Percentiles rank a stretch among this genome's conserved stretches.
Evolutionary conservation across 2,329 filamentous ascomycete genomes (phyloP).

Genomic region (Fusarium compactum): DNA sequence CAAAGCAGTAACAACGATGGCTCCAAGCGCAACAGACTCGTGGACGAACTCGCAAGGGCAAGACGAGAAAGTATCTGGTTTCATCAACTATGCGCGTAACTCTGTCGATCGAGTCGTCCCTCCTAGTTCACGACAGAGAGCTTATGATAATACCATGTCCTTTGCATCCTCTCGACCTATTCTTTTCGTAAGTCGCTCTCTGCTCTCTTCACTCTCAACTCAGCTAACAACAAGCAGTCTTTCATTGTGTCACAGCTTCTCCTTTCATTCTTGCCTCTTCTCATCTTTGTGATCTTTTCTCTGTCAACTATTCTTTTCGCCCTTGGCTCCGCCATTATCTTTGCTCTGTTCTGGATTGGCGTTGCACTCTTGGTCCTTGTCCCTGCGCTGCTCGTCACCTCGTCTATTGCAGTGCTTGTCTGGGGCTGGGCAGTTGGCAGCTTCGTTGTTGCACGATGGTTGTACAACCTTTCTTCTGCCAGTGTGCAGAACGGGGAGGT

Average conservation of each 20-base stretch:
- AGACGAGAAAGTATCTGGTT: conserved; percentile 50
- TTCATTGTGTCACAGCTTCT: conserved; percentile 75
- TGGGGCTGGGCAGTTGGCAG: conserved; percentile 76
- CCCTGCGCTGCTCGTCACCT: conserved; percentile 75
- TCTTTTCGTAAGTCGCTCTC: conserved; percentile 69
- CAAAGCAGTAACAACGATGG: conserved; percentile 8
- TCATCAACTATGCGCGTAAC: conserved; percentile 57
- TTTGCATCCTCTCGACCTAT: conserved; percentile 76
- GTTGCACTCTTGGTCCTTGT: conserved; percentile 75
- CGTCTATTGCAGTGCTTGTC: conserved; percentile 69
- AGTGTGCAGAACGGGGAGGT: conserved; percentile 41
- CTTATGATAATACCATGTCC: conserved; percentile 63
- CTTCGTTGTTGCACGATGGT: conserved; percentile 64
- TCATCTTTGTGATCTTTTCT: conserved; percentile 76
- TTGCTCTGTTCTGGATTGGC: conserved; percentile 75
- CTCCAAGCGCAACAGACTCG: conserved; percentile 24
- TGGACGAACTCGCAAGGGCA: conserved; percentile 49
- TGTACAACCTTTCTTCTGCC: conserved; percentile 56
- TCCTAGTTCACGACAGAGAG: conserved; percentile 69
- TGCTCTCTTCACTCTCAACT: neutral
- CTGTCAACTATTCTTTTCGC: conserved; percentile 72
- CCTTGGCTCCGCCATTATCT: conserved; percentile 70
- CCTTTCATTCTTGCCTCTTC: conserved; percentile 74
- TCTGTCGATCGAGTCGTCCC: conserved; percentile 66
- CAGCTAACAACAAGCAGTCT: conserved; percentile 59